Percentiles rank a stretch among this genome's conserved stretches.
Conservation (phyloP, 257 asterid species). For the Agastache rugosa region DNA sequence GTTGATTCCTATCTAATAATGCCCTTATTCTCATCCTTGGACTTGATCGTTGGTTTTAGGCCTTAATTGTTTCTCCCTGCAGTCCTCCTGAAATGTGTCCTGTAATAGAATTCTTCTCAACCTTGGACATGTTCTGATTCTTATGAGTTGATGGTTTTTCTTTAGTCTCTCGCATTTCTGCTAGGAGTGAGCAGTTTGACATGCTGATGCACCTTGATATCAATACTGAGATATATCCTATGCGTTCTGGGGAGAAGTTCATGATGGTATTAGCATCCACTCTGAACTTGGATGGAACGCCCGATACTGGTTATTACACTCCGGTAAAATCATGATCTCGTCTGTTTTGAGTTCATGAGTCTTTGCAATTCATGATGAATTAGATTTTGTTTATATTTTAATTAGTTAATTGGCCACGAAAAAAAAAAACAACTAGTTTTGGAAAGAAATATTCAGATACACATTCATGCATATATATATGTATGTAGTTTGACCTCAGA, state of each 20-base stretch:
- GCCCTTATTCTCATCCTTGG: too few species aligned
- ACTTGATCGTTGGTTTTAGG: too few species aligned
- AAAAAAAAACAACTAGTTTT: neutral
- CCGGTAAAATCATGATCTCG: conserved; percentile 55
- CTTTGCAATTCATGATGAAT: conserved; percentile 8
- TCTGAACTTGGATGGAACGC: conserved; percentile 95
- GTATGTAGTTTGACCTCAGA: neutral
- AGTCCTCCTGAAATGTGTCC: neutral
- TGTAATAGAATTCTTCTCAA: conserved; percentile 18
- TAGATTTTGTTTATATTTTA: neutral
- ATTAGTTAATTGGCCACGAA: neutral
- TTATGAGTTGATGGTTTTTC: conserved; percentile 9
- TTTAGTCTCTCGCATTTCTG: conserved; percentile 72
- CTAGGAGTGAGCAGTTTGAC: conserved; percentile 90
- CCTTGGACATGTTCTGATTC: conserved; percentile 4
- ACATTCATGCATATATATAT: neutral
- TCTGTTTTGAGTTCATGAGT: conserved; percentile 13
- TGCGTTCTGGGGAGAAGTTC: conserved; percentile 76
- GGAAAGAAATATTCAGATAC: neutral
- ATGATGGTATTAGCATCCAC: conserved; percentile 91
- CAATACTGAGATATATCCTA: conserved; percentile 76
- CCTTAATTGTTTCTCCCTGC: neutral
- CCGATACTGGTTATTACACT: conserved; percentile 78
- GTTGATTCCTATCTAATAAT: too few species aligned
- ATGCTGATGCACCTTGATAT: conserved; percentile 82